Conservation (phyloP, 2,329 filamentous ascomycete species). For the Bipolaris sorokiniana region DNA sequence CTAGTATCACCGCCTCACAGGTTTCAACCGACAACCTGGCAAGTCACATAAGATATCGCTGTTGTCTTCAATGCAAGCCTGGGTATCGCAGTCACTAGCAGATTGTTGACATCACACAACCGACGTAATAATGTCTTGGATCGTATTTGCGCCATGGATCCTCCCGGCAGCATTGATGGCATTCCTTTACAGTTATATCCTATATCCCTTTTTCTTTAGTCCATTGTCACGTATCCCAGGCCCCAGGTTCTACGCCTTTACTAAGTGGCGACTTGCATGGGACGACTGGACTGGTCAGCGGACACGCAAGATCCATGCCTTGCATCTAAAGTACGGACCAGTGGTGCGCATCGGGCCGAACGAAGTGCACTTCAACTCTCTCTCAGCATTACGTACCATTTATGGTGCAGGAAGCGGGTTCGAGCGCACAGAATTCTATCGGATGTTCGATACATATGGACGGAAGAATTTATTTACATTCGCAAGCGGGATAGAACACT, state of each 20-base stretch:
- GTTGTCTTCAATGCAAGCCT: not conserved
- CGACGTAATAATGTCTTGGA: not conserved
- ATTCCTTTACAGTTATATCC: conserved; percentile 2
- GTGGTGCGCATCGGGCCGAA: conserved; percentile 22
- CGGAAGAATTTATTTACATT: conserved; percentile 62
- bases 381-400: conserved; percentile 58
- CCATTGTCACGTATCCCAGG: conserved; percentile 41
- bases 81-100: not conserved
- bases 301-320: conserved; percentile 50
- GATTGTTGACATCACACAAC: not conserved
- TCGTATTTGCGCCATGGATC: not conserved
- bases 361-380: conserved; percentile 39
- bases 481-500: conserved; percentile 52
- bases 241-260: conserved; percentile 50
- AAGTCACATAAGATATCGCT: not conserved
- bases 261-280: conserved; percentile 55
- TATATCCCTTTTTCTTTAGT: not conserved
- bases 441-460: conserved; percentile 63
- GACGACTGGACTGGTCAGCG: conserved; percentile 55
- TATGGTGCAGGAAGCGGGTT: conserved; percentile 62
- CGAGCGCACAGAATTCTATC: conserved; percentile 59
- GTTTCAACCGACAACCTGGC: not conserved
- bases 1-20: not conserved
- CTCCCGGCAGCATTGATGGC: not conserved
- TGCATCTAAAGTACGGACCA: conserved; percentile 49